Evolutionary conservation across 2,329 filamentous ascomycete species (phyloP).

Genomic region (Verruconis gallopava): DNA sequence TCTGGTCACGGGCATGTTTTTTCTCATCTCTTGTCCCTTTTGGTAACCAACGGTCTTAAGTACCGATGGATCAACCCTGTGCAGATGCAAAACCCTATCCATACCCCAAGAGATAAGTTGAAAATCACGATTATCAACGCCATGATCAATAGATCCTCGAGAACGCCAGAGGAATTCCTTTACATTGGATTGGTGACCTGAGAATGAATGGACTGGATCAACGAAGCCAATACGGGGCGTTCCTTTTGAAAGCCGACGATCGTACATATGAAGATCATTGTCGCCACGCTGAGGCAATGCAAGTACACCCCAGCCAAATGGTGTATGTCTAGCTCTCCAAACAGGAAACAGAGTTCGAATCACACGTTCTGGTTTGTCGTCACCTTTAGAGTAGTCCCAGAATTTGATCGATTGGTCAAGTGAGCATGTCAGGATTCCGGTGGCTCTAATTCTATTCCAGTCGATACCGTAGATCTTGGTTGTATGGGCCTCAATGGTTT

Average conservation of each 20-base stretch:
- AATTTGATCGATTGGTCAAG: constrained; percentile 87
- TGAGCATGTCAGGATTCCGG: constrained; percentile 72
- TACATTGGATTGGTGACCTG: constrained; percentile 49
- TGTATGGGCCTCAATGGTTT: constrained; percentile 73
- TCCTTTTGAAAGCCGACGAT: constrained; percentile 40
- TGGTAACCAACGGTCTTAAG: constrained; percentile 59
- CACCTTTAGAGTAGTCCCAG: constrained; percentile 62
- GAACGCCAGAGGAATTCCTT: constrained; percentile 88
- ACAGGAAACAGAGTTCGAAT: constrained; percentile 77
- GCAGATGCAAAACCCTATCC: constrained; percentile 69
- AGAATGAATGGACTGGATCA: constrained; percentile 37
- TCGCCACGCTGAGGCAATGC: constrained; percentile 89
- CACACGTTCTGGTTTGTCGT: constrained; percentile 55
- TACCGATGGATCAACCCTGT: constrained; percentile 53
- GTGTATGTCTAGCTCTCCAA: constrained; percentile 82
- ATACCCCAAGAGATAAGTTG: constrained; percentile 89
- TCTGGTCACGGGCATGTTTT: constrained; percentile 61
- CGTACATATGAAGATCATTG: constrained; percentile 73
- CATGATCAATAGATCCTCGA: constrained; percentile 52
- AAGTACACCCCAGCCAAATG: constrained; percentile 73
- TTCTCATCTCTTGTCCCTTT: constrained; percentile 52
- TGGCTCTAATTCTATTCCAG: constrained; percentile 70
- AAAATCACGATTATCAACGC: constrained; percentile 75
- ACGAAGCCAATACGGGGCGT: constrained; percentile 25
- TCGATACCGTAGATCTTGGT: constrained; percentile 95